Base-by-base conservation (phyloP, 2,329 filamentous ascomycete species). In the Cordyceps cateniannulata region DNA sequence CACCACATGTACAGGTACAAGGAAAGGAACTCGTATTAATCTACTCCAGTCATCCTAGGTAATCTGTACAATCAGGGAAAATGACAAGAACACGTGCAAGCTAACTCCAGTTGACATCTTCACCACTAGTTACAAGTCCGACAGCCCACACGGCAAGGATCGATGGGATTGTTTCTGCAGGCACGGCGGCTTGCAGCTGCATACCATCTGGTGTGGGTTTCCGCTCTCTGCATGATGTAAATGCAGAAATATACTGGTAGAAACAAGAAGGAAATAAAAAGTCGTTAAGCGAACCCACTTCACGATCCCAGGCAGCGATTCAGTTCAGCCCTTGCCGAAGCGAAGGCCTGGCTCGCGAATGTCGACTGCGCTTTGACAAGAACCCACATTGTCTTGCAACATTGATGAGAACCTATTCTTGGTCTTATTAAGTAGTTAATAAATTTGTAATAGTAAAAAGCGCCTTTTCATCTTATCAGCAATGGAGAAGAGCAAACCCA, bases 281-380 rank as follows among this genome's bases (percentile, higher is more conserved):
- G 10, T 9, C 22, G 48, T n/a, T n/a, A n/a, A n/a, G 29, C 24
- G n/a, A 48, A 42, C 55, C 56, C 35, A 22, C 56, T 40, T 29
- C 44, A 57, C 56, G 56, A 59, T 59, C 56, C 51, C 47, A 25
- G 56, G 56, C 56, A 59, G 47, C 56, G 56, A 59, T 59, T 59
- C 56, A 51, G 35, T 42, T 32, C 35, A 32, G 45, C 47, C 35
- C 47, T 27, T 48, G 44, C 54, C 44, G 29, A 57, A n/a, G 9
- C 9, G 18, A 14, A 9, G 14, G 32, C 32, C 10, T 5, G 27
- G 54, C 27, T 48, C 5, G 20, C 14, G n/a, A 27, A 42, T 22
- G 10, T 27, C 22, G 35, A 42, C 20, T 52, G 22, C 50, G 51
- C 51, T 44, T 44, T 44, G 25, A 47, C 20, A 35, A 18, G 24